Percentiles rank a stretch among this genome's conserved stretches.
These are phyloP conservation scores for Ustilago esculenta DNA, from an alignment of 1,284 basidiomycete genomes.

Conservation along the genomic window DNA sequence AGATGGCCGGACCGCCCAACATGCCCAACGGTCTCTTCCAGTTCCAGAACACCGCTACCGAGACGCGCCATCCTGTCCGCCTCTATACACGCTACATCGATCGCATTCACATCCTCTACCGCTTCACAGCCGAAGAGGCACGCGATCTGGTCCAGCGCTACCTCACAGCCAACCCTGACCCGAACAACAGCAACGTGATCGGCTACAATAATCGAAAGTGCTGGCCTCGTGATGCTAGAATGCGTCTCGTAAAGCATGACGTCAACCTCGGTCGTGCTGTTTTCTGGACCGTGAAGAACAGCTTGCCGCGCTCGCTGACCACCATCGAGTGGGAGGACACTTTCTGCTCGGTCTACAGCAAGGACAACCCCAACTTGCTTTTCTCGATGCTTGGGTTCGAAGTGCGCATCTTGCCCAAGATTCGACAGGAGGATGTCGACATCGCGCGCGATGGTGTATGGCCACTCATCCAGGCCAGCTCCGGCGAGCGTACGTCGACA, in stretches of 20 bases:
- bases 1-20: slow-evolving; percentile 65
- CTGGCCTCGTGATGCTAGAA: slow-evolving; percentile 98
- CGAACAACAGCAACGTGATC: slow-evolving; percentile 98
- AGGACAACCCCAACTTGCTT: slow-evolving; percentile 95
- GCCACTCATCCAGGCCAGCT: slow-evolving; percentile 92
- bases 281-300: slow-evolving; percentile 99
- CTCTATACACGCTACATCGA: slow-evolving; percentile 66
- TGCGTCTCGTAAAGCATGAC: slow-evolving; percentile 99
- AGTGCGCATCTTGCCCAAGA: slow-evolving; percentile 94
- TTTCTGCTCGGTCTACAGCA: slow-evolving; percentile 80
- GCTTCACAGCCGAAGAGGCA: slow-evolving; percentile 97
- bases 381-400: slow-evolving; percentile 99
- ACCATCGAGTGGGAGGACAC: slow-evolving; percentile 88
- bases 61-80: slow-evolving; percentile 64
- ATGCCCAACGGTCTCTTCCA: slow-evolving; percentile 66
- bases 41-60: slow-evolving; percentile 60
- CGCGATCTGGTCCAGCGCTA: slow-evolving; percentile 97
- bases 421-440: slow-evolving; percentile 91
- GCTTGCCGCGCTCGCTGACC: slow-evolving; percentile 90
- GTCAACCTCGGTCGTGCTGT: slow-evolving; percentile 98
- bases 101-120: slow-evolving; percentile 78
- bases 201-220: slow-evolving; percentile 99
- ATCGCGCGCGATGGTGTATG: slow-evolving; percentile 98
- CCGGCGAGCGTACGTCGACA: slow-evolving; percentile 96
- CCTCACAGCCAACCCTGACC: slow-evolving; percentile 94